Conservation (phyloP, 2,329 filamentous ascomycete genomes). For the Xylaria hypoxylon region DNA sequence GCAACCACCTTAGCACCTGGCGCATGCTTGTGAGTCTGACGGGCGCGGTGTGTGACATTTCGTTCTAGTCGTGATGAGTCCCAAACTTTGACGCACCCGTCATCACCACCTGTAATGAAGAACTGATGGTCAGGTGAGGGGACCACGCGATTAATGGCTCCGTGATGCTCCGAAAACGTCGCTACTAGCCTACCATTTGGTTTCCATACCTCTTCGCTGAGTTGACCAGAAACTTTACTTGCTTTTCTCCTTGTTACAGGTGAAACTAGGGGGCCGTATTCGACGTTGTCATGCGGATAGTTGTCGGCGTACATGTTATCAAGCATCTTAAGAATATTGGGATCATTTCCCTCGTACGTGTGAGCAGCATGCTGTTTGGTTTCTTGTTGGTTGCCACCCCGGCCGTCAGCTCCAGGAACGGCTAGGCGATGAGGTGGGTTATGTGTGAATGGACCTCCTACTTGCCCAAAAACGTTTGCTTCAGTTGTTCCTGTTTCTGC, state of each 20-base stretch:
- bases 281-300: conserved; percentile 72
- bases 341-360: conserved; percentile 85
- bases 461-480: conserved; percentile 69
- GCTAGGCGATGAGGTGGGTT: conserved; percentile 50
- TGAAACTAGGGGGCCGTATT: conserved; percentile 84
- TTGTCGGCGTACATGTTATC: conserved; percentile 86
- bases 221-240: conserved; percentile 62
- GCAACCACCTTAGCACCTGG: conserved; percentile 79
- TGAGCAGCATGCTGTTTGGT: conserved; percentile 73
- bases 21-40: conserved; percentile 84
- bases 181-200: conserved; percentile 87
- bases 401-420: conserved; percentile 49
- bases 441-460: conserved; percentile 67
- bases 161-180: conserved; percentile 88
- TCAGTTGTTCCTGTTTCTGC: conserved; percentile 71
- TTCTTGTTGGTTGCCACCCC: conserved; percentile 49
- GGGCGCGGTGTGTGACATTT: conserved; percentile 87
- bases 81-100: conserved; percentile 93
- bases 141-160: conserved; percentile 82
- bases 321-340: conserved; percentile 75
- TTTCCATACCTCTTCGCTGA: conserved; percentile 76
- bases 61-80: conserved; percentile 90
- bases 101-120: conserved; percentile 93
- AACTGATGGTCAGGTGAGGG: conserved; percentile 92
- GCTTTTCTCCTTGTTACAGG: conserved; percentile 70